Conservation (phyloP, 1,284 basidiomycete species). For the Retiboletus fuscus region DNA sequence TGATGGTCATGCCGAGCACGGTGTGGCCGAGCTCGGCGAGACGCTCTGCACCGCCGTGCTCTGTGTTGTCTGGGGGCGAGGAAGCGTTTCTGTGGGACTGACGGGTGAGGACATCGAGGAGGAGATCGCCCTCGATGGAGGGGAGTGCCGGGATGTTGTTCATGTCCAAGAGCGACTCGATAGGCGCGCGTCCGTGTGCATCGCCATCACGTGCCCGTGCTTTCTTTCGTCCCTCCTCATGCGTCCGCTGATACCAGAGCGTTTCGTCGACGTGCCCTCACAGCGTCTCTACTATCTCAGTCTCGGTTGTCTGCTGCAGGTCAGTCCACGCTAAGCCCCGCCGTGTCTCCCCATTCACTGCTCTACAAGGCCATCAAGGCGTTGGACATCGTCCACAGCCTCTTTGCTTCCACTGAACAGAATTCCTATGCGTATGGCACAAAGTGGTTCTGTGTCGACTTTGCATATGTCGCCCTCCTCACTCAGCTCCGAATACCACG, state of each 20-base stretch:
- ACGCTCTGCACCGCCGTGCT: constrained; percentile 62
- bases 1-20: constrained; percentile 58
- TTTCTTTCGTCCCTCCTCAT: constrained; percentile 4
- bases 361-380: constrained; percentile 60
- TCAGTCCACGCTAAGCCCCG: constrained; percentile 30
- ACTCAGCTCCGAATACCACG: constrained; percentile 81
- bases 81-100: constrained; percentile 39
- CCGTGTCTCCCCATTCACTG: constrained; percentile 20
- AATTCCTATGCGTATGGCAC: constrained; percentile 58
- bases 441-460: constrained; percentile 82
- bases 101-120: constrained; percentile 65
- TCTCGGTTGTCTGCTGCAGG: constrained; percentile 66
- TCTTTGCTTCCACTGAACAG: constrained; percentile 57
- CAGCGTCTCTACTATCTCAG: constrained; percentile 70
- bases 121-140: constrained; percentile 61
- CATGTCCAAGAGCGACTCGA: constrained; percentile 35
- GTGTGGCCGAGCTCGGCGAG: constrained; percentile 61
- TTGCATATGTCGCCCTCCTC: constrained; percentile 69
- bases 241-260: constrained; percentile 63
- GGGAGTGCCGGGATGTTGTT: constrained; percentile 50
- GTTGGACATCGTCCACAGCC: constrained; percentile 67
- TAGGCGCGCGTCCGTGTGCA: background rate
- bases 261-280: constrained; percentile 66
- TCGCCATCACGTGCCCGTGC: constrained; percentile 38
- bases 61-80: constrained; percentile 42